A percentile compares a stretch with the other conserved stretches of the same genome.
These are phyloP conservation scores for Aspergillus sclerotioniger DNA, from an alignment of 495 filamentous ascomycete species.

Conservation along the genomic window DNA sequence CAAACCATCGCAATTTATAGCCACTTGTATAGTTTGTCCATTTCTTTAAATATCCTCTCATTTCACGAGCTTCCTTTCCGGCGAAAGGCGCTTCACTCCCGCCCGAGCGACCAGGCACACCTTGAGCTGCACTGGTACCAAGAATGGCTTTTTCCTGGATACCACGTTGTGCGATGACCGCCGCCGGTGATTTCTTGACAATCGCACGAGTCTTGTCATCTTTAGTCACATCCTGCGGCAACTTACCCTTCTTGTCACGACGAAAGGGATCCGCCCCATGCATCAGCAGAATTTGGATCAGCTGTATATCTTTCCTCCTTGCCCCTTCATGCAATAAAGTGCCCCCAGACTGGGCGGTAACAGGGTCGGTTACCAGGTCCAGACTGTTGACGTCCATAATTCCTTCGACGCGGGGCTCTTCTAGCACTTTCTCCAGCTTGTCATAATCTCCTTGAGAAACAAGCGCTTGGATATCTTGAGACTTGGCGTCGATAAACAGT, in stretches of 20 bases:
- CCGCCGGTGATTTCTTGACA: constrained; percentile 90
- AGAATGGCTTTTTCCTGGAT: constrained; percentile 96
- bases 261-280: constrained; percentile 98
- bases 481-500: constrained; percentile 82
- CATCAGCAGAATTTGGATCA: constrained; percentile 85
- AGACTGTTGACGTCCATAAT: constrained; percentile 86
- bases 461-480: constrained; percentile 75
- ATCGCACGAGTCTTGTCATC: constrained; percentile 85
- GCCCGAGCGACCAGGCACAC: constrained; percentile 48
- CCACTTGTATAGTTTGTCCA: constrained; percentile 98
- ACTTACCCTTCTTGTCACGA: constrained; percentile 88
- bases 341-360: constrained; percentile 72
- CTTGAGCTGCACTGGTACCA: constrained; percentile 66
- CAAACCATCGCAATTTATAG: constrained; percentile 97
- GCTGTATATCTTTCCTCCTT: constrained; percentile 73
- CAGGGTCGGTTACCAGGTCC: constrained; percentile 79
- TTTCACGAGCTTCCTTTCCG: constrained; percentile 85
- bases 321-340: constrained; percentile 94
- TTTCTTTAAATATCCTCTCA: constrained; percentile 98
- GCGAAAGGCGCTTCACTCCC: constrained; percentile 62
- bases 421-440: constrained; percentile 70
- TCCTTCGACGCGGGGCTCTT: constrained; percentile 79
- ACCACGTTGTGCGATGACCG: constrained; percentile 87
- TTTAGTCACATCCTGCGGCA: constrained; percentile 96
- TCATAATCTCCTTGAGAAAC: constrained; percentile 72